Percentiles rank a stretch among this genome's conserved stretches.
phyloP scores from a whole-genome alignment of 805 yeast species.

The Ogataea nitratoaversa region DNA sequence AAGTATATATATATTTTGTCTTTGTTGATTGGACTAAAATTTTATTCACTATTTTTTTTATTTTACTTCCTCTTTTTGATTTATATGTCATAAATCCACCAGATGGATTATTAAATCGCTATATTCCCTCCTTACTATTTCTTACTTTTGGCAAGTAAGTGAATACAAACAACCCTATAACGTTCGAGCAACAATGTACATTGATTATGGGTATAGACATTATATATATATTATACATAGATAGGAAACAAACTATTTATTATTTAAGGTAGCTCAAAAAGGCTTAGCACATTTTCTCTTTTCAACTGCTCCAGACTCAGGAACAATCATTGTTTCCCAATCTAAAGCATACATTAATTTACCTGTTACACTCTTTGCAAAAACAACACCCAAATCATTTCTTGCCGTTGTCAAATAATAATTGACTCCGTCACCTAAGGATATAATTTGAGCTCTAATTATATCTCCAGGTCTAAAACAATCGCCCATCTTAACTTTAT shows the following conservation, averaged over 20 bases:
- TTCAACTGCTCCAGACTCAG: conserved; percentile 69
- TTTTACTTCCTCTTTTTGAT: no score
- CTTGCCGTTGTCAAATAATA: conserved; percentile 86
- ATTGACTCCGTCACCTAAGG: conserved; percentile 90
- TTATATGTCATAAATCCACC: no score
- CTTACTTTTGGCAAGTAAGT: no score
- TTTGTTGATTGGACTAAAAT: no score
- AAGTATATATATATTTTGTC: no score
- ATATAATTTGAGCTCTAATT: conserved; percentile 75
- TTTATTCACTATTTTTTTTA: no score
- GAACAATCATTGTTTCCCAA: conserved; percentile 92
- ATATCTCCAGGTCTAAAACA: conserved; percentile 91
- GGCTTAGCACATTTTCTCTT: conserved; percentile 92
- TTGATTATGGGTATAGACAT: no score
- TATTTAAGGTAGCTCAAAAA: conserved; percentile 41
- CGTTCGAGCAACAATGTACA: no score
- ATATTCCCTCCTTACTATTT: no score
- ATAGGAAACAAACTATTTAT: neutral
- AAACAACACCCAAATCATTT: conserved; percentile 90
- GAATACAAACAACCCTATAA: no score
- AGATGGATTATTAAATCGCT: no score
- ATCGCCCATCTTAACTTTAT: conserved; percentile 72
- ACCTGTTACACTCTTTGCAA: conserved; percentile 74
- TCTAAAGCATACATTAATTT: conserved; percentile 82
- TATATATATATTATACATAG: neutral